These are phyloP conservation scores for Pittosporum tobira DNA, from an alignment of 129 eudicot species.

Conservation along the genomic window DNA sequence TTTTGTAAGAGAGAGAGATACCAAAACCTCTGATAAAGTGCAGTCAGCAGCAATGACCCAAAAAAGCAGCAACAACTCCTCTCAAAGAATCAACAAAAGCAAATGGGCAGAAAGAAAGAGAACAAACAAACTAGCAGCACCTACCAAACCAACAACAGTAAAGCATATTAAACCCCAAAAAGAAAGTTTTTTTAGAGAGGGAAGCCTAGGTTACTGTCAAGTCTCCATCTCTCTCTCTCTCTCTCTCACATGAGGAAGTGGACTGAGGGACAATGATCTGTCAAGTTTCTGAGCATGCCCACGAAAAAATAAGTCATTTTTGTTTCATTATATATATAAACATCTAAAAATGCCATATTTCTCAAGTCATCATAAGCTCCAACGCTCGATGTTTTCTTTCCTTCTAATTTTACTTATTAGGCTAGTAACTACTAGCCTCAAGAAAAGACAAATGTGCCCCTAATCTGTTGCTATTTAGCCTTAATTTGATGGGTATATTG, in stretches of 20 bases:
- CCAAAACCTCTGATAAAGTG: background rate
- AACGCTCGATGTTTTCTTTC: conserved; percentile 7
- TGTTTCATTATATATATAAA: conserved; percentile 23
- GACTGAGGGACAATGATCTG: conserved; percentile 25
- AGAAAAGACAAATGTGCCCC: conserved; percentile 8
- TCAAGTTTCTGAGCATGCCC: conserved; percentile 25
- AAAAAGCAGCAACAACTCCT: conserved; percentile 14
- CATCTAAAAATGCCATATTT: too few relatives aligned
- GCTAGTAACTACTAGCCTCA: conserved; percentile 1
- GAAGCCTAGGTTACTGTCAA: conserved; percentile 3
- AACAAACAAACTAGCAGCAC: conserved; percentile 4
- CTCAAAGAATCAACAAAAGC: conserved; percentile 18
- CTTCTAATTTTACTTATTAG: conserved; percentile 18
- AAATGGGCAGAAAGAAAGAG: conserved; percentile 6
- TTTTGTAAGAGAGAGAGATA: background rate
- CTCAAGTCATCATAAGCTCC: conserved; percentile 7
- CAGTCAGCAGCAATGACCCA: background rate
- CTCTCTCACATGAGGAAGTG: conserved; percentile 19
- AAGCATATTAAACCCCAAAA: conserved; percentile 11
- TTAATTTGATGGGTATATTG: background rate
- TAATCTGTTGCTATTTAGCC: background rate
- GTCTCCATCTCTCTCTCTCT: conserved; percentile 4
- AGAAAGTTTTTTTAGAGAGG: conserved; percentile 14
- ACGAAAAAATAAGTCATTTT: conserved; percentile 13
- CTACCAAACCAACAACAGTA: conserved; percentile 17